Evolutionary conservation across 805 yeast genomes (phyloP), one percentile per base, ranked within the genome.

Genomic region (Candida suzukii): DNA sequence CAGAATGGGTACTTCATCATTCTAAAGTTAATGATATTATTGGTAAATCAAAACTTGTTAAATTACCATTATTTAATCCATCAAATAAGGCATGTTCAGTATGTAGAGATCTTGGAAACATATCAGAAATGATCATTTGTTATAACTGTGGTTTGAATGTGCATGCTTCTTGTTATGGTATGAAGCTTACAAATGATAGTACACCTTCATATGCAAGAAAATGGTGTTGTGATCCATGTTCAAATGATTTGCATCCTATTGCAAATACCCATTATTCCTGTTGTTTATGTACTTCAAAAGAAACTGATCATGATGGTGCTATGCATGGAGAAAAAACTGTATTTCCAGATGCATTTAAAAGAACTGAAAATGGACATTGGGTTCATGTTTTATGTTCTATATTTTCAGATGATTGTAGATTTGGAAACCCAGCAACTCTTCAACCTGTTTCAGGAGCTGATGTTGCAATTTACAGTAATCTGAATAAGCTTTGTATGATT

Each of bases 221-320:
- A 42, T 88, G 96, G 96, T 63, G 70, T 21, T 88, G 96, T 62
- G 95, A 87, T 50, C 69, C 79, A 1, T 88, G 96, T 55, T 68
- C 78, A 4, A 86, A 87, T 53, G 83, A 79, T 38, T 56, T 77
- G 39, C 74, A 76, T 45, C 91, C 93, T 0, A 47, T 71, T 2
- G 65, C 68, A 29, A 69, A 79, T 2, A 73, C 80, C 0, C 63
- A 71, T 18, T 81, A 83, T 53, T 60, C 71, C 2, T 88, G 96
- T 57, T 61, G 67, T 14, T 54, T 88, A n/a, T 88, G 96, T 58
- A 58, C 66, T 34, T 70, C 76, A 0, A 67, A 73, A 34, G 83
- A 76, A 37, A 52, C 63, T 17, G 73, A 74, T 48, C 64, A 67
- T 46, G 78, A 70, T 45, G 56, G 67, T 13, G 64, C 73, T 3